phyloP scores from a whole-genome alignment of 495 filamentous ascomycete genomes.

The Tricharina praecox region DNA sequence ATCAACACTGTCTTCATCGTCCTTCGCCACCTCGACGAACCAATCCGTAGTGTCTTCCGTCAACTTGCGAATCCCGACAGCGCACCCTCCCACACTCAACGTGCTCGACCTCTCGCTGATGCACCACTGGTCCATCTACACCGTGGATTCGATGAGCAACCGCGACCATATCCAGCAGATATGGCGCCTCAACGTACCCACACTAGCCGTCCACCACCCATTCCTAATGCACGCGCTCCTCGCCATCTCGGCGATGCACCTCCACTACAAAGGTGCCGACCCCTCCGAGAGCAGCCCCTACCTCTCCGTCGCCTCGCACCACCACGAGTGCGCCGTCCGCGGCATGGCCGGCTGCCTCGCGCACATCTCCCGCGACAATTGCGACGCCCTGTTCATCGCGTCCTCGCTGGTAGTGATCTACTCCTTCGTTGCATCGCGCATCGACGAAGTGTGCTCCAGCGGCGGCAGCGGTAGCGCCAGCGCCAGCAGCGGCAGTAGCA shows the following conservation, averaged over 20 bases:
- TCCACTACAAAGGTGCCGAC: conserved; percentile 11
- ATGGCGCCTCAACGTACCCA: conserved; percentile 27
- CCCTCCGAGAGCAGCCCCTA: conserved; percentile 2
- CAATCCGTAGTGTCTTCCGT: background rate
- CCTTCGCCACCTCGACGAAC: background rate
- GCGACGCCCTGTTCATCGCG: conserved; percentile 23
- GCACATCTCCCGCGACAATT: conserved; percentile 14
- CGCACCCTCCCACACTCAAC: background rate
- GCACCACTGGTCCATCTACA: conserved; percentile 19
- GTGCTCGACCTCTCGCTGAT: conserved; percentile 22
- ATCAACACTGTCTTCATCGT: background rate
- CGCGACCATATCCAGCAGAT: conserved; percentile 4
- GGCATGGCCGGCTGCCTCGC: conserved; percentile 6
- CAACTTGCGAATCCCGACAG: background rate
- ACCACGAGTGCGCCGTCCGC: conserved; percentile 20
- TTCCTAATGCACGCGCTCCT: conserved; percentile 30
- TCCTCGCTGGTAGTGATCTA: conserved; percentile 12
- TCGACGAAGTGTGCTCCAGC: background rate
- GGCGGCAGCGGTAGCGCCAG: background rate
- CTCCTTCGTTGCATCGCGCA: conserved; percentile 6
- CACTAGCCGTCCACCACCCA: conserved; percentile 26
- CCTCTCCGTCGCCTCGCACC: conserved; percentile 15
- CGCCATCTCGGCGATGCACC: conserved; percentile 29
- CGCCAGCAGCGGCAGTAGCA: too few relatives aligned
- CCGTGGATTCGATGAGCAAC: conserved; percentile 10